A percentile compares a stretch with the other conserved stretches of the same genome.
These are phyloP conservation scores for Vitis cinerea DNA, from an alignment of 164 flowering plant species.

Conservation along the genomic window DNA sequence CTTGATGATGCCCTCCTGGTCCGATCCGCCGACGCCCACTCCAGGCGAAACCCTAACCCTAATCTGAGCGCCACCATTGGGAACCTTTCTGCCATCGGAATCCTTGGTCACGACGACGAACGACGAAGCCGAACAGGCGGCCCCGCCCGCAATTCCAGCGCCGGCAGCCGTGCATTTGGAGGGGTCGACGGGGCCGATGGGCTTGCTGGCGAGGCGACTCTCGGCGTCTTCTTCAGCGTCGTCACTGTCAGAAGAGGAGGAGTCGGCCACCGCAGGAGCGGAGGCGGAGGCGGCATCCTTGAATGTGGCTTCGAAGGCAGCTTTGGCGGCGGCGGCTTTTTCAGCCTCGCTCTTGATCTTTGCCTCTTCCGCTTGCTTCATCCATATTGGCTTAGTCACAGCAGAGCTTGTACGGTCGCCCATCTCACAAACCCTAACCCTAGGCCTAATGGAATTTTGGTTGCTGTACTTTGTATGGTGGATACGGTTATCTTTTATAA, in stretches of 20 bases:
- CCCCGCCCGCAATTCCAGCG: constrained; percentile 87
- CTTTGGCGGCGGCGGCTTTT: constrained; percentile 92
- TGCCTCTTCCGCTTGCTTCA: constrained; percentile 97
- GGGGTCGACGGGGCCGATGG: constrained; percentile 90
- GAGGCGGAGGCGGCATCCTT: constrained; percentile 42
- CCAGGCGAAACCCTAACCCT: constrained; percentile 81
- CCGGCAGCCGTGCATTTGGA: constrained; percentile 87
- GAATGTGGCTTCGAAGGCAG: constrained; percentile 98
- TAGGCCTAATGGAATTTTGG: too few relatives aligned
- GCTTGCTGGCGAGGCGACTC: constrained; percentile 38
- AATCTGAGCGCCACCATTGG: constrained; percentile 66
- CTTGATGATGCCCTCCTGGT: constrained; percentile 91
- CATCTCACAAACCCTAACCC: constrained; percentile 24
- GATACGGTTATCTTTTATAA: too few relatives aligned
- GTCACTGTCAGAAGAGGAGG: constrained; percentile 58
- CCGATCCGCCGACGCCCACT: constrained; percentile 88
- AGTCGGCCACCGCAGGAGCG: constrained; percentile 42
- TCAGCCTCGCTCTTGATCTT: constrained; percentile 92
- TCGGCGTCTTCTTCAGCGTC: constrained; percentile 38
- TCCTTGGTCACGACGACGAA: constrained; percentile 82
- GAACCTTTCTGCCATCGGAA: constrained; percentile 74
- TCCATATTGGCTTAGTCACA: constrained; percentile 74
- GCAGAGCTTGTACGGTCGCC: constrained; percentile 45
- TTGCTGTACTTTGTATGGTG: too few relatives aligned
- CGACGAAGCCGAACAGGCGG: constrained; percentile 71